Conservation (phyloP, 352 stramenopile species). For the Phytopythium litorale region DNA sequence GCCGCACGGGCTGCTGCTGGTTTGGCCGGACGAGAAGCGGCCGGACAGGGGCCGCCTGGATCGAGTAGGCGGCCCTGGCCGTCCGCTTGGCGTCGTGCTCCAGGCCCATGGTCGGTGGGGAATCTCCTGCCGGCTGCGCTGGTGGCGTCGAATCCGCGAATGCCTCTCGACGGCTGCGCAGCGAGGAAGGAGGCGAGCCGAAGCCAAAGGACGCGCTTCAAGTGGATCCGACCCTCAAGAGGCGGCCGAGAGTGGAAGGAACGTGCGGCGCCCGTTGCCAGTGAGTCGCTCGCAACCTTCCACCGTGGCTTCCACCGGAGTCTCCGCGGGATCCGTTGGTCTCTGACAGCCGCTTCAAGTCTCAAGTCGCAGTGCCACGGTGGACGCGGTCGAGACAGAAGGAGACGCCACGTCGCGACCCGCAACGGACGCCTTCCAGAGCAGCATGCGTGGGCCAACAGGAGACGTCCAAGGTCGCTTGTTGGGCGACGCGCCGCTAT, state of each 20-base stretch:
- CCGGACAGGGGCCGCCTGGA: neutral
- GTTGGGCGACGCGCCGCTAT: neutral
- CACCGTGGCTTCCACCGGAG: neutral
- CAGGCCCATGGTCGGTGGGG: neutral
- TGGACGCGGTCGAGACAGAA: neutral
- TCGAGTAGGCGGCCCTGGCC: neutral
- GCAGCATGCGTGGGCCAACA: neutral
- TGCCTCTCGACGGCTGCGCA: neutral
- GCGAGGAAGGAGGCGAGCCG: neutral
- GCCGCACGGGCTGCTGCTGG: neutral
- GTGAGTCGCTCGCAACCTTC: too few relatives aligned
- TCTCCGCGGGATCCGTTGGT: neutral
- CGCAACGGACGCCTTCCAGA: neutral
- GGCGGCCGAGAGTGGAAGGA: neutral
- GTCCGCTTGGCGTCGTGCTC: neutral
- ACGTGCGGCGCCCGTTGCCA: neutral
- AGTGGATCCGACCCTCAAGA: conserved; percentile 1
- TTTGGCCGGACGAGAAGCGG: neutral
- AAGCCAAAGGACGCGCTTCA: neutral
- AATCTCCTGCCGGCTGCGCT: neutral
- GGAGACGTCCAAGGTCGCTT: neutral
- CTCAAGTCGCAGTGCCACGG: neutral
- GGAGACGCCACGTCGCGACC: neutral
- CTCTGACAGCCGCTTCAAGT: neutral
- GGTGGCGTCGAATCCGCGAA: neutral